Evolutionary conservation across 2,329 filamentous ascomycete species (phyloP), one percentile per base, ranked within the genome.

Genomic region (Paraphoma sp.): DNA sequence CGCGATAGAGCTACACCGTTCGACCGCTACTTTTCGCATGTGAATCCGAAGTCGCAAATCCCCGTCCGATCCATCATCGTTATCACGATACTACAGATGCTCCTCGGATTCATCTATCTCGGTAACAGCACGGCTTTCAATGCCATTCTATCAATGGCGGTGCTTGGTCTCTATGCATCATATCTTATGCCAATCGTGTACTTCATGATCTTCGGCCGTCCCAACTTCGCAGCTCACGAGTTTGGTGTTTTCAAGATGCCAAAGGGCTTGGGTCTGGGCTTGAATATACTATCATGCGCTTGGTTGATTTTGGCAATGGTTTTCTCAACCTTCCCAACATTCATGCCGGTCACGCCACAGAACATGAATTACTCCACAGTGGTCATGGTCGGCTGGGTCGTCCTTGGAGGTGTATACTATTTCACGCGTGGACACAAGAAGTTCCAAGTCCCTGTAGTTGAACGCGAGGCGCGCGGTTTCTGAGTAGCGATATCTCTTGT

Each of bases 281-380:
- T 77, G 40, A 84, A 84, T 29, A n/a, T 75, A 0, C 51, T 82
- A 6, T 74, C 79, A 0, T 67, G 80, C 14, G 52, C 75, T 1
- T 85, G 81, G 80, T 75, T 82, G 17, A 43, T 74, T 0, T 56
- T 83, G 6, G 78, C 78, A 0, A 76, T 81, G 36, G 56, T 82
- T 1, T 81, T 84, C 41, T 81, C 80, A 60, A 80, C 59, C 1
- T 81, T 83, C 36, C 81, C 80, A 0, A 72, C 71, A 1, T 53
- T 64, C 0, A 69, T 78, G 63, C 82, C 80, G 0, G 77, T 80
- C 0, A 79, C 77, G 1, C 54, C 74, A 0, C 70, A 78, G 36
- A 80, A 76, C 14, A 83, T 83, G 79, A 83, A 83, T 43, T 83
- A 83, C 53, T 75, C 76, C 0, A 72, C 73, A 33, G 79, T 81